phyloP scores from a whole-genome alignment of 2,329 filamentous ascomycete species.

The Trichoderma asperellum region DNA sequence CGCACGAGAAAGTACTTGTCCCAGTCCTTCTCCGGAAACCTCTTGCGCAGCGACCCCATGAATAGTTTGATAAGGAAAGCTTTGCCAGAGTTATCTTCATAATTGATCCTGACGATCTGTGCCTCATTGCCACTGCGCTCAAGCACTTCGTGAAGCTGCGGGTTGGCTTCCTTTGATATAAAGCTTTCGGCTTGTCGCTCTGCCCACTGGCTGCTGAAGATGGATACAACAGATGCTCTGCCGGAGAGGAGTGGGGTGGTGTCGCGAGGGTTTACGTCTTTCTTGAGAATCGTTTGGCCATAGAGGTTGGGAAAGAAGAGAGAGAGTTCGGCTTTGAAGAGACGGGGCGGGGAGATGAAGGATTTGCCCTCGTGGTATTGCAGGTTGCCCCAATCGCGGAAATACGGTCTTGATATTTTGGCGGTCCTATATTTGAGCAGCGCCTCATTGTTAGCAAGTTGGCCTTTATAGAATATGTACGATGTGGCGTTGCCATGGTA shows the following conservation, averaged over 20 bases:
- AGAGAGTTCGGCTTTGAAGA: constrained; percentile 80
- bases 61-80: constrained; percentile 62
- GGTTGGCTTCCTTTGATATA: constrained; percentile 66
- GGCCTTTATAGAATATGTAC: not conserved
- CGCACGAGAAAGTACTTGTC: constrained; percentile 64
- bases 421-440: constrained; percentile 58
- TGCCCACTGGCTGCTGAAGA: constrained; percentile 87
- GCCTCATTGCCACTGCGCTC: constrained; percentile 55
- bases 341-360: constrained; percentile 80
- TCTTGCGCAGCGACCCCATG: constrained; percentile 55
- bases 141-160: constrained; percentile 68
- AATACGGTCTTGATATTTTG: constrained; percentile 85
- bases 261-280: constrained; percentile 56
- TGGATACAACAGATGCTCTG: constrained; percentile 74
- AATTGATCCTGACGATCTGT: constrained; percentile 84
- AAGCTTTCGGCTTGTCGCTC: constrained; percentile 79
- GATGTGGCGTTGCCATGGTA: not conserved
- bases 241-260: constrained; percentile 77
- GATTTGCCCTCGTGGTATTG: constrained; percentile 84
- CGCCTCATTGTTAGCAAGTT: constrained; percentile 3
- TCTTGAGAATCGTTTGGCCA: constrained; percentile 73
- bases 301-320: constrained; percentile 93
- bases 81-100: constrained; percentile 79
- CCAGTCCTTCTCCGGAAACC: constrained; percentile 58
- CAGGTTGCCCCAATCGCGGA: constrained; percentile 92